A percentile compares a stretch with the other conserved stretches of the same genome.
Evolutionary conservation across 495 filamentous ascomycete genomes (phyloP).

Genomic region (Penicillium paradoxum): DNA sequence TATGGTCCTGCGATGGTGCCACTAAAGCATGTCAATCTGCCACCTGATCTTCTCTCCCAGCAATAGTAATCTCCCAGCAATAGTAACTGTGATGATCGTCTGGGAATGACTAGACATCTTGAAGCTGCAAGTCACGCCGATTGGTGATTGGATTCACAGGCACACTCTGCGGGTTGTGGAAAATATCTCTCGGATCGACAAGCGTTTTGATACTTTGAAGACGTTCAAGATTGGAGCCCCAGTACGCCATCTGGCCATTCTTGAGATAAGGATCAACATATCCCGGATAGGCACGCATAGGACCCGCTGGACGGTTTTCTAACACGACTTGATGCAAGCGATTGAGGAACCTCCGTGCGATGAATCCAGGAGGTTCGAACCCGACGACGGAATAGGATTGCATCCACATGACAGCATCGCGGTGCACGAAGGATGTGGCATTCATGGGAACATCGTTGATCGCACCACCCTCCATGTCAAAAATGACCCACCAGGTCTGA

Average conservation of each 20-base stretch:
- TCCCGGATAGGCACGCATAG: constrained; percentile 55
- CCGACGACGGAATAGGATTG: constrained; percentile 41
- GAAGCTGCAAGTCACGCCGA: neutral
- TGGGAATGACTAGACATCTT: neutral
- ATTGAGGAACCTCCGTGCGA: constrained; percentile 34
- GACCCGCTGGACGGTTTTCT: constrained; percentile 19
- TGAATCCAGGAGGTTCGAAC: constrained; percentile 23
- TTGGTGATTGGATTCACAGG: neutral
- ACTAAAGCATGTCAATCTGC: neutral
- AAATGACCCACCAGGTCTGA: constrained; percentile 40
- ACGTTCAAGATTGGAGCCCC: constrained; percentile 45
- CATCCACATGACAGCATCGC: constrained; percentile 43
- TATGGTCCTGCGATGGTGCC: neutral
- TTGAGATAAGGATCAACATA: constrained; percentile 62
- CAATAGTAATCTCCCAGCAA: neutral
- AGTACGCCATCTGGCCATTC: constrained; percentile 49
- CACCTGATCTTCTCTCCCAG: neutral
- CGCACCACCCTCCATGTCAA: constrained; percentile 42
- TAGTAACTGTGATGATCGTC: too few relatives aligned
- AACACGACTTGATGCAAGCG: constrained; percentile 39
- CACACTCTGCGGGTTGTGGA: constrained; percentile 59
- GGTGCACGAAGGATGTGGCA: constrained; percentile 43
- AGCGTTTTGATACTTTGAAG: constrained; percentile 50
- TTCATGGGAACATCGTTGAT: constrained; percentile 33
- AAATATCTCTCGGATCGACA: constrained; percentile 54